These are phyloP conservation scores for Metschnikowia gelsemii DNA, from an alignment of 805 yeast genomes.

Conservation along the genomic window DNA sequence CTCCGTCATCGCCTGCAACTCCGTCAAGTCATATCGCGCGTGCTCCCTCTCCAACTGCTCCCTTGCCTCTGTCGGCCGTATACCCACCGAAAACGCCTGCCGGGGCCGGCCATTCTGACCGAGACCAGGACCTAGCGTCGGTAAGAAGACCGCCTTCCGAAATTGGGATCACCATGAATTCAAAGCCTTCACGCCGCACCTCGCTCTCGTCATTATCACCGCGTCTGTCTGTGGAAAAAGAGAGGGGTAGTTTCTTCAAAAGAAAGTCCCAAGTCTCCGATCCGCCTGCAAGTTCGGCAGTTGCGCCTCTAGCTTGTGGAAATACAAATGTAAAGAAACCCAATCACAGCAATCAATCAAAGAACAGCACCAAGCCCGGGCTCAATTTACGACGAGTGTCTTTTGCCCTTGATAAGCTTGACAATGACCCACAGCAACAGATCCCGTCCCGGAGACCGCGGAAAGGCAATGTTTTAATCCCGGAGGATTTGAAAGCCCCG, in stretches of 20 bases:
- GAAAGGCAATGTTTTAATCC: constrained; percentile 52
- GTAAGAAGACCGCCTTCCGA: constrained; percentile 31
- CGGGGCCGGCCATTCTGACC: constrained; percentile 1
- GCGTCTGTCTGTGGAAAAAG: constrained; percentile 17
- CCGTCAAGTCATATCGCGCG: not conserved
- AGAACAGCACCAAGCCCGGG: constrained; percentile 41
- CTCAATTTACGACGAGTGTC: constrained; percentile 59
- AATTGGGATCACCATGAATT: constrained; percentile 18
- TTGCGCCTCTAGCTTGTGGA: not conserved
- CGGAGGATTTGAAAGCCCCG: constrained; percentile 64
- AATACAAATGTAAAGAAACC: constrained; percentile 17
- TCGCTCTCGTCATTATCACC: constrained; percentile 13
- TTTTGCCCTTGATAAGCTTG: constrained; percentile 73
- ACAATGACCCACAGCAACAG: constrained; percentile 62
- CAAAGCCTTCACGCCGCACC: constrained; percentile 14
- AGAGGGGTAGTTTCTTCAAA: constrained; percentile 20
- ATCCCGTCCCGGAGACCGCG: constrained; percentile 57
- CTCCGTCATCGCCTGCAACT: not conserved
- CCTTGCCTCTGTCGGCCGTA: constrained; percentile 3
- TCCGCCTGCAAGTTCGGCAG: not conserved
- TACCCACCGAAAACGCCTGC: constrained; percentile 6
- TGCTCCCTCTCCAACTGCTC: not conserved
- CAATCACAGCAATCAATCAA: constrained; percentile 28
- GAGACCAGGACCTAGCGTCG: constrained; percentile 25
- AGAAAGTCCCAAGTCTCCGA: constrained; percentile 20